Conservation (phyloP, 2,329 filamentous ascomycete species). For the Alternaria conjuncta region DNA sequence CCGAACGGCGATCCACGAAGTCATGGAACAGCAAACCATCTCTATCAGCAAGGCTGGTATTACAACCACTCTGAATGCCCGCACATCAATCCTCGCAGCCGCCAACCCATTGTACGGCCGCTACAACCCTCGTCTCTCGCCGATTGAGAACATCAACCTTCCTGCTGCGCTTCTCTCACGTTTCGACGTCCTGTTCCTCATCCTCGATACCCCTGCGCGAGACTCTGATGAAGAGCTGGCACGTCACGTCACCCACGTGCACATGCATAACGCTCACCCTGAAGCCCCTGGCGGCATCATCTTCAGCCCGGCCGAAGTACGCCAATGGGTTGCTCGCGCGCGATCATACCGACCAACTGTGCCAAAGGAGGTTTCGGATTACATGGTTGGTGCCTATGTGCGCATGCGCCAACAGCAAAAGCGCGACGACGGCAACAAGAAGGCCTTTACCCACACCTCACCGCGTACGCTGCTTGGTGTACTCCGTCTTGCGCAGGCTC, state of each 20-base stretch:
- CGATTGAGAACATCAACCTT: constrained; percentile 98
- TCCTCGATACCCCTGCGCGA: constrained; percentile 90
- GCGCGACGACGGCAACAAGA: constrained; percentile 86
- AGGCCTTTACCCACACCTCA: constrained; percentile 92
- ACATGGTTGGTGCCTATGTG: constrained; percentile 96
- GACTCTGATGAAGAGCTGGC: constrained; percentile 93
- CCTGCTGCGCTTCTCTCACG: constrained; percentile 95
- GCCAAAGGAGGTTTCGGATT: constrained; percentile 85
- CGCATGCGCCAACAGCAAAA: constrained; percentile 91
- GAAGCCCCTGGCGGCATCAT: constrained; percentile 72
- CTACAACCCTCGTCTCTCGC: constrained; percentile 96
- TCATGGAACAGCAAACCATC: constrained; percentile 88
- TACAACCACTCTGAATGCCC: constrained; percentile 93
- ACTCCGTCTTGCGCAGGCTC: constrained; percentile 88
- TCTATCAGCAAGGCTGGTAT: constrained; percentile 92
- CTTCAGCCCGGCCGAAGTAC: constrained; percentile 90
- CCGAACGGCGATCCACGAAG: constrained; percentile 82
- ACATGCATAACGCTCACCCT: constrained; percentile 95
- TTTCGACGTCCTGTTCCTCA: constrained; percentile 96
- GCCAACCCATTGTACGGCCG: constrained; percentile 97
- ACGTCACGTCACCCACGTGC: constrained; percentile 93
- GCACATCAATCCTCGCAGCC: constrained; percentile 93
- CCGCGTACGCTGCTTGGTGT: constrained; percentile 92
- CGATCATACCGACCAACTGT: constrained; percentile 87
- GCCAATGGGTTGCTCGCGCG: constrained; percentile 93